Evolutionary conservation across 345 rosid genomes (phyloP).

Genomic region (Theobroma cacao): DNA sequence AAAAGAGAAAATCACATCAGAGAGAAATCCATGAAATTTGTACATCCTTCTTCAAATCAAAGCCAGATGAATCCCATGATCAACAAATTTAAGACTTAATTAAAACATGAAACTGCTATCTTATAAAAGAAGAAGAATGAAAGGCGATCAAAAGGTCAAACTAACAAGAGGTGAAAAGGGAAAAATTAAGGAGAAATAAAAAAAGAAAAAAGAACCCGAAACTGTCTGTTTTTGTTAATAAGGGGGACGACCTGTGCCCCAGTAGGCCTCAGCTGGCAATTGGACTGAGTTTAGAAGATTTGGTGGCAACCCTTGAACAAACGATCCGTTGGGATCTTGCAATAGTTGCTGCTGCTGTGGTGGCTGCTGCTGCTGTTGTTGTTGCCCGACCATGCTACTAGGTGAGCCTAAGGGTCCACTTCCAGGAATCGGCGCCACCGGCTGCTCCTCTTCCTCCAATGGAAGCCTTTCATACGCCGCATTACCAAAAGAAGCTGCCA

Average conservation of each 20-base stretch:
- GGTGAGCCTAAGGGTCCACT: conserved; percentile 43
- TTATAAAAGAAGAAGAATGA: conserved; percentile 25
- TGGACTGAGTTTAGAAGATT: conserved; percentile 78
- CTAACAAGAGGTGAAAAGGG: background rate
- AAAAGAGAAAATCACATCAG: conserved; percentile 11
- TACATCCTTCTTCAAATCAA: conserved; percentile 46
- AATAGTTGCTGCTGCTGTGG: conserved; percentile 61
- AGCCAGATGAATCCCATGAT: conserved; percentile 28
- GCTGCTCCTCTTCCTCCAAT: conserved; percentile 67
- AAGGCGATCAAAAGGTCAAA: conserved; percentile 19
- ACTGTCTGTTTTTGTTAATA: conserved; percentile 25
- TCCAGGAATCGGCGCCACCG: conserved; percentile 28
- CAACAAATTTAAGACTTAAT: conserved; percentile 14
- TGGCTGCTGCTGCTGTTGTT: conserved; percentile 33
- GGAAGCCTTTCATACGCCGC: conserved; percentile 96
- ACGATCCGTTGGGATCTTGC: conserved; percentile 62
- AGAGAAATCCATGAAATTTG: conserved; percentile 33
- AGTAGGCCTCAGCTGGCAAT: conserved; percentile 65
- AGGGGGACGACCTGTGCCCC: conserved; percentile 71
- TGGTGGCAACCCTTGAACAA: conserved; percentile 74
- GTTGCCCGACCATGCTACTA: conserved; percentile 12
- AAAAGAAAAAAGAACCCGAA: conserved; percentile 9
- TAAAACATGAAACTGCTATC: conserved; percentile 27
- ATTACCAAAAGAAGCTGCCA: conserved; percentile 97
- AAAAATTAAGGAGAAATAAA: background rate